phyloP scores from a whole-genome alignment of 2,329 filamentous ascomycete genomes.

The Davidsoniella australis region DNA sequence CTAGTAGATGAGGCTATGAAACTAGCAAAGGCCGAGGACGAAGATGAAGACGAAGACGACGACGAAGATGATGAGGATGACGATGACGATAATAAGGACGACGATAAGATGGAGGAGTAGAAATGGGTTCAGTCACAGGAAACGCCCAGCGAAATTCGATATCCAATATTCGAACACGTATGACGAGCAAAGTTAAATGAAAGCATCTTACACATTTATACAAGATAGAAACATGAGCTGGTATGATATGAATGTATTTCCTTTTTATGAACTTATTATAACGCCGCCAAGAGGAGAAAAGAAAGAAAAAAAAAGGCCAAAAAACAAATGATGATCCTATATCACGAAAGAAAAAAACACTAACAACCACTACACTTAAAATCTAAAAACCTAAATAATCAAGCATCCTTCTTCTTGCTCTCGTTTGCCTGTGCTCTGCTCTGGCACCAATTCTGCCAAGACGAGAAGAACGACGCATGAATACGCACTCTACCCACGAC shows the following conservation, averaged over 20 bases:
- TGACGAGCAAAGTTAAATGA: no score
- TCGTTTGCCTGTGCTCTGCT: conserved; percentile 22
- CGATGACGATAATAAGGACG: conserved; percentile 46
- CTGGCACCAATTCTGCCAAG: conserved; percentile 60
- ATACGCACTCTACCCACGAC: conserved; percentile 40
- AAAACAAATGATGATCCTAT: neutral
- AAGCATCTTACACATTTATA: no score
- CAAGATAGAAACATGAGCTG: neutral
- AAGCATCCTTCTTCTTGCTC: conserved; percentile 2
- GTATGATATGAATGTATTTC: neutral
- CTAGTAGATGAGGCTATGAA: conserved; percentile 82
- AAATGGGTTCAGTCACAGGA: neutral
- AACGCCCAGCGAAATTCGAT: neutral
- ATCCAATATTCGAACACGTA: neutral
- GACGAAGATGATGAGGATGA: conserved; percentile 13
- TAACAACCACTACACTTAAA: neutral
- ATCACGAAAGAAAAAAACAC: neutral
- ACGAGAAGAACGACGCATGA: conserved; percentile 48
- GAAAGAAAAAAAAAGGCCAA: neutral
- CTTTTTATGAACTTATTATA: no score
- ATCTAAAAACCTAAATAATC: neutral
- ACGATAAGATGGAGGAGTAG: conserved; percentile 83
- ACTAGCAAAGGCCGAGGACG: conserved; percentile 77
- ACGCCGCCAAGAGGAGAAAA: no score
- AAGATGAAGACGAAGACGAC: conserved; percentile 50